phyloP scores from a whole-genome alignment of 2,329 filamentous ascomycete species.

The Dactylonectria macrodidyma region DNA sequence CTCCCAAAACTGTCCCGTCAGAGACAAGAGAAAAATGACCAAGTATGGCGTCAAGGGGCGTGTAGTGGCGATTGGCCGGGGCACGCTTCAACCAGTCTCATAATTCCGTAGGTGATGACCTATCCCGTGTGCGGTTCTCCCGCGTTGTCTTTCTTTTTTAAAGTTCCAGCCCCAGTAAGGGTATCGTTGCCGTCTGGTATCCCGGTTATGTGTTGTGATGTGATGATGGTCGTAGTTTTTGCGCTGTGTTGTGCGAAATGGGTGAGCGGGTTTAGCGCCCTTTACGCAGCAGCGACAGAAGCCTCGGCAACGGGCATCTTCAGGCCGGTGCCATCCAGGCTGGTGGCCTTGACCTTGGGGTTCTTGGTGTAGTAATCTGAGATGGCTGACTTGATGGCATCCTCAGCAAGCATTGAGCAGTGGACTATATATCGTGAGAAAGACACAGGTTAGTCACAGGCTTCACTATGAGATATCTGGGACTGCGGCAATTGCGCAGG shows the following conservation, averaged over 20 bases:
- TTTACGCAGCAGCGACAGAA: slow-evolving; percentile 50
- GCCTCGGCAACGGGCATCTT: slow-evolving; percentile 73
- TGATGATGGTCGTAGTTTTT: slow-evolving; percentile 26
- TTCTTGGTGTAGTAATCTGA: slow-evolving; percentile 94
- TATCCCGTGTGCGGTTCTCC: slow-evolving; percentile 27
- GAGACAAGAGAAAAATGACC: slow-evolving; percentile 32
- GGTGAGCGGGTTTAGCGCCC: slow-evolving; percentile 10
- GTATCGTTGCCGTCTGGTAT: slow-evolving; percentile 46
- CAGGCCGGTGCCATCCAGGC: slow-evolving; percentile 82
- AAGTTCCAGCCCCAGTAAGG: slow-evolving; percentile 40
- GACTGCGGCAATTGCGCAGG: slow-evolving; percentile 17
- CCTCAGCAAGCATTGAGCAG: slow-evolving; percentile 93
- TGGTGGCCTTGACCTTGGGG: slow-evolving; percentile 79
- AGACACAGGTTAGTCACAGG: slow-evolving; percentile 45
- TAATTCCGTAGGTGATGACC: slow-evolving; percentile 13
- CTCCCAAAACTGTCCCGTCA: slow-evolving; percentile 42
- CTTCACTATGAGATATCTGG: slow-evolving; percentile 21
- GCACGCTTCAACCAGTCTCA: slow-evolving; percentile 28
- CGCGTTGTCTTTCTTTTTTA: slow-evolving; percentile 33
- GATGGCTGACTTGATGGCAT: slow-evolving; percentile 92
- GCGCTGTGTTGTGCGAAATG: not conserved
- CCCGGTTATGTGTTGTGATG: slow-evolving; percentile 33
- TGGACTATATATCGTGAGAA: slow-evolving; percentile 72
- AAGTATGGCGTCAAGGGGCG: slow-evolving; percentile 28
- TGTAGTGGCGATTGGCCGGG: slow-evolving; percentile 20